phyloP scores from a whole-genome alignment of 2,329 filamentous ascomycete species.

The Aureobasidium musti region DNA sequence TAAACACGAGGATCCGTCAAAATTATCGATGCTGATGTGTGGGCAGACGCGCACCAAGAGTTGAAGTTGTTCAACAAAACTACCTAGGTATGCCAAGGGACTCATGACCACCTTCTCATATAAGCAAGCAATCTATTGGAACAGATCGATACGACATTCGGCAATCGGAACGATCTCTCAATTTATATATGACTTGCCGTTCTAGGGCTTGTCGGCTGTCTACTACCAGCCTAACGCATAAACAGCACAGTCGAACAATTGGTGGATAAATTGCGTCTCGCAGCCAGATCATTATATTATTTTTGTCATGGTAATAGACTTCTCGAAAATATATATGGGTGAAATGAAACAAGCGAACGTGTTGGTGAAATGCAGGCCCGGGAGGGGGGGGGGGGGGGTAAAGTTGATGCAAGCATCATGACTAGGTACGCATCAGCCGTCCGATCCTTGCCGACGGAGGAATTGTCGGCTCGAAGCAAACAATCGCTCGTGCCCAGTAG shows the following conservation, averaged over 20 bases:
- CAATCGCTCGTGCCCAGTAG: slow-evolving; percentile 13
- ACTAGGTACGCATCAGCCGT: background rate
- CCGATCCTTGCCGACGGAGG: background rate
- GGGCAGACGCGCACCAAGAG: background rate
- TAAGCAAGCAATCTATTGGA: background rate
- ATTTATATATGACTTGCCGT: background rate
- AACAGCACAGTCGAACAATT: background rate
- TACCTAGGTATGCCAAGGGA: no score
- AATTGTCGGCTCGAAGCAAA: slow-evolving; percentile 10
- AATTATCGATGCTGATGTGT: background rate
- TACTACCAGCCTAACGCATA: background rate
- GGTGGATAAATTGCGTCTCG: background rate
- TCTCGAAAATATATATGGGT: slow-evolving; percentile 13
- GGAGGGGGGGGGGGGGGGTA: no score
- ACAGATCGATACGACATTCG: slow-evolving; percentile 11
- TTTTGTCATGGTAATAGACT: background rate
- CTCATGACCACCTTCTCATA: background rate
- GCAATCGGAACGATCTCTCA: background rate
- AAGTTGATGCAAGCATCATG: background rate
- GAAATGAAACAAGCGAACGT: slow-evolving; percentile 7
- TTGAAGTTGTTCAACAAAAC: slow-evolving; percentile 1
- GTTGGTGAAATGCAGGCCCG: slow-evolving; percentile 1
- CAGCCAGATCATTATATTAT: slow-evolving; percentile 9
- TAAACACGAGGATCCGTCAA: no score
- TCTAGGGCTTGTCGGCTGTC: background rate